These are phyloP conservation scores for Selenicereus undatus DNA, from an alignment of 148 eudicot species.

Conservation along the genomic window DNA sequence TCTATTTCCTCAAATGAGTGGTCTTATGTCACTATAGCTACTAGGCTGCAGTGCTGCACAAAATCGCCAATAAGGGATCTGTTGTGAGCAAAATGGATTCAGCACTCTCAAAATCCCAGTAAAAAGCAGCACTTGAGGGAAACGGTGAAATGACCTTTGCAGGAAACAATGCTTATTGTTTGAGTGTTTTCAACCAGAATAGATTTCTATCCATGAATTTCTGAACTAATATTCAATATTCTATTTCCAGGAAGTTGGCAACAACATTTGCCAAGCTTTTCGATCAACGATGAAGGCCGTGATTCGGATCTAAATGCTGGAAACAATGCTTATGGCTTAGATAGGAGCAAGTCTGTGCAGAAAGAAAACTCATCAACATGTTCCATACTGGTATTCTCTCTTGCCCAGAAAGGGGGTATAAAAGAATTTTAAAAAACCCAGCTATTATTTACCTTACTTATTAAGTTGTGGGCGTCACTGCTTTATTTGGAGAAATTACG, in stretches of 20 bases:
- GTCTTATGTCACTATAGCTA: too few species aligned
- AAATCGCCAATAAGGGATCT: too few species aligned
- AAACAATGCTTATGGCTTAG: background rate
- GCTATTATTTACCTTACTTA: too few species aligned
- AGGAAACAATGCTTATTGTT: background rate
- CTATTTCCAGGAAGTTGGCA: constrained; percentile 54
- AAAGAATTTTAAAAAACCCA: too few species aligned
- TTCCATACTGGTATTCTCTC: background rate
- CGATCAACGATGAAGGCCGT: constrained; percentile 23
- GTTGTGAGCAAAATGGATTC: too few species aligned
- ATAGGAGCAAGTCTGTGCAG: background rate
- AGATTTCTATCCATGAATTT: background rate
- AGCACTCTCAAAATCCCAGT: too few species aligned
- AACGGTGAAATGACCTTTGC: too few species aligned
- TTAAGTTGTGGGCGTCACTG: too few species aligned
- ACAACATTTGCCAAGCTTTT: constrained; percentile 61
- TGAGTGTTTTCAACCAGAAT: background rate
- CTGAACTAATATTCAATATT: background rate
- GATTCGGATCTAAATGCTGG: constrained; percentile 24
- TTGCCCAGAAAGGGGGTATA: background rate
- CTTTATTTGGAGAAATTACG: too few species aligned
- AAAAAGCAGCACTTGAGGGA: too few species aligned
- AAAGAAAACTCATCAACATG: background rate
- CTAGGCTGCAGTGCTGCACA: too few species aligned
- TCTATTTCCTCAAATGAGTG: too few species aligned